Evolutionary conservation across 2,329 filamentous ascomycete genomes (phyloP), one percentile per base, ranked within the genome.

Genomic region (Epichloe scottii): DNA sequence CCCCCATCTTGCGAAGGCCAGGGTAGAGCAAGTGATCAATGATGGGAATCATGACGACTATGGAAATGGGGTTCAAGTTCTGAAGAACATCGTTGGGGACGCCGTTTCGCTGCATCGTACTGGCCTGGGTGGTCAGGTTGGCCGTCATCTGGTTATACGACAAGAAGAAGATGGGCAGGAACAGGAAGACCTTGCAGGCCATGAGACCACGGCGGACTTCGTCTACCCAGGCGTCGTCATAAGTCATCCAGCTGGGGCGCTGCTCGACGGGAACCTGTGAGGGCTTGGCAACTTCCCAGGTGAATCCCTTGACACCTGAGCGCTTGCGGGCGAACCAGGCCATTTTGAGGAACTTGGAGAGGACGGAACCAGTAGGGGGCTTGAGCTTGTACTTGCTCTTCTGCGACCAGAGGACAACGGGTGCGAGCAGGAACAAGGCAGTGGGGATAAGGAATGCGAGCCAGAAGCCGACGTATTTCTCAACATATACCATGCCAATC

Each of bases 221-320:
- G 62, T 89, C 85, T 35, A 91, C 86, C 85, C 86, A 91, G 49
- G 79, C 79, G 58, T 91, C 87, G 55, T 91, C 86, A 58, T 89
- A 89, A 0, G 82, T 85, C 83, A 90, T 89, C 85, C 85, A 90
- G 0, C 51, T 40, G 0, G 85, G 85, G 50, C 81, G 81, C 55
- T 73, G 63, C 1, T 64, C 65, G 38, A 74, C 68, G 10, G 75
- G 68, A 5, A 87, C 72, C 37, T 72, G 70, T 62, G 80, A 85
- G 3, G 85, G 85, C 68, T 86, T 87, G 53, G 81, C 79, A 4
- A 71, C 62, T 26, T 87, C 79, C 81, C 84, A 89, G 68, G 86
- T 67, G 42, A 81, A 67, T 2, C 79, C 81, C 64, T 78, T 81
- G 63, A 84, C 84, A 52, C 78, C 81, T 47, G 77, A 76, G 37